Conservation (phyloP, 352 stramenopile genomes). For the Pythium folliculosum region DNA sequence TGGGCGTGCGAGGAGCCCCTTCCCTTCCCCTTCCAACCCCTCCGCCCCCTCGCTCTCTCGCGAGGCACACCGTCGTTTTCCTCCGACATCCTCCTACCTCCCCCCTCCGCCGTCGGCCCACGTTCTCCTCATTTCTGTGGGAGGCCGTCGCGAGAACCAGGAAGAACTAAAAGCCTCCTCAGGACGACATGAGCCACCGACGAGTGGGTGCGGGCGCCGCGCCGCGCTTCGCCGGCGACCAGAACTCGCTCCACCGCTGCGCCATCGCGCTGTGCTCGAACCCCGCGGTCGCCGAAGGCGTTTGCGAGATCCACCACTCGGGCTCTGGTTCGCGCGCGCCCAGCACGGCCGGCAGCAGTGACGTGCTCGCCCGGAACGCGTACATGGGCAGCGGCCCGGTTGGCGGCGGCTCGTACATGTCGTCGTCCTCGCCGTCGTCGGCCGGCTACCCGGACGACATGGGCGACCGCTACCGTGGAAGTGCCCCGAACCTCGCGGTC, state of each 20-base stretch:
- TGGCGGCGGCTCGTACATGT: constrained; percentile 24
- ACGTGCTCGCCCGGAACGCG: constrained; percentile 24
- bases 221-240: constrained; percentile 28
- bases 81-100: not conserved
- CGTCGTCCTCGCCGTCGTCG: constrained; percentile 22
- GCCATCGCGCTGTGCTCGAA: constrained; percentile 79
- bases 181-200: constrained; percentile 31
- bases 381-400: constrained; percentile 17
- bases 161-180: not conserved
- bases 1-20: constrained; percentile 8
- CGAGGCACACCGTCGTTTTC: constrained; percentile 8
- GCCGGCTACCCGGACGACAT: constrained; percentile 35
- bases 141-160: constrained; percentile 1
- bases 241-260: constrained; percentile 75
- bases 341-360: not conserved
- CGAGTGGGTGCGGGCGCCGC: constrained; percentile 15
- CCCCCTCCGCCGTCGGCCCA: not conserved
- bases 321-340: constrained; percentile 28
- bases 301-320: constrained; percentile 78
- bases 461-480: constrained; percentile 50
- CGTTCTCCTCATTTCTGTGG: constrained; percentile 14
- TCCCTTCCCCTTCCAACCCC: constrained; percentile 7
- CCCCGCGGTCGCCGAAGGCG: constrained; percentile 68
- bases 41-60: constrained; percentile 11
- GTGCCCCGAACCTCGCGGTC: constrained; percentile 52